These are phyloP conservation scores for Pseudofabraea citricarpa DNA, from an alignment of 2,329 filamentous ascomycete species.

Conservation along the genomic window DNA sequence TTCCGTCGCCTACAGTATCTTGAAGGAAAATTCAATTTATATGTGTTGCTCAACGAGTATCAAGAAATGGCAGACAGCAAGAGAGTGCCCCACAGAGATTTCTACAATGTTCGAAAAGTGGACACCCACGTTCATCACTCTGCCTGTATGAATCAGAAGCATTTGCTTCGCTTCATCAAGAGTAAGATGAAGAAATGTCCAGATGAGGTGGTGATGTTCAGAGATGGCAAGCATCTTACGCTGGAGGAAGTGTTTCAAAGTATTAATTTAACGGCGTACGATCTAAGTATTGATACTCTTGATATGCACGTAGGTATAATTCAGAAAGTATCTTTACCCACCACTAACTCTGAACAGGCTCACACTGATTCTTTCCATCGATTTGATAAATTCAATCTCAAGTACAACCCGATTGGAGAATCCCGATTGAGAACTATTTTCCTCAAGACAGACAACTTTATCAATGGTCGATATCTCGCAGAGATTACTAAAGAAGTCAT, in stretches of 20 bases:
- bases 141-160: conserved; percentile 99
- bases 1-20: conserved; percentile 92
- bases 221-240: conserved; percentile 89
- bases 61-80: conserved; percentile 98
- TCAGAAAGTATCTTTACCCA: neutral
- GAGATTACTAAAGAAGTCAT: conserved; percentile 99
- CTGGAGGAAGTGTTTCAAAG: conserved; percentile 92
- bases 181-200: conserved; percentile 99
- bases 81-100: conserved; percentile 94
- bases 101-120: conserved; percentile 98
- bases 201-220: conserved; percentile 86
- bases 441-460: conserved; percentile 96
- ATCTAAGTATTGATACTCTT: conserved; percentile 94
- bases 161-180: conserved; percentile 96
- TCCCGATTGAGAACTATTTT: conserved; percentile 97
- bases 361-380: conserved; percentile 98
- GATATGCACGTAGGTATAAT: conserved; percentile 82
- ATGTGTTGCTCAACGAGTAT: conserved; percentile 90
- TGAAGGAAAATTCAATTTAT: conserved; percentile 95
- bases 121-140: conserved; percentile 99
- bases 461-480: conserved; percentile 89
- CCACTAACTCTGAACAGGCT: conserved; percentile 47
- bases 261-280: conserved; percentile 95
- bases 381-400: conserved; percentile 99
- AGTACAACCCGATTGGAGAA: conserved; percentile 97